A percentile compares a stretch with the other conserved stretches of the same genome.
These are phyloP conservation scores for Brachypodium distachyon DNA, from an alignment of 202 grass and related monocot genomes.

Conservation along the genomic window DNA sequence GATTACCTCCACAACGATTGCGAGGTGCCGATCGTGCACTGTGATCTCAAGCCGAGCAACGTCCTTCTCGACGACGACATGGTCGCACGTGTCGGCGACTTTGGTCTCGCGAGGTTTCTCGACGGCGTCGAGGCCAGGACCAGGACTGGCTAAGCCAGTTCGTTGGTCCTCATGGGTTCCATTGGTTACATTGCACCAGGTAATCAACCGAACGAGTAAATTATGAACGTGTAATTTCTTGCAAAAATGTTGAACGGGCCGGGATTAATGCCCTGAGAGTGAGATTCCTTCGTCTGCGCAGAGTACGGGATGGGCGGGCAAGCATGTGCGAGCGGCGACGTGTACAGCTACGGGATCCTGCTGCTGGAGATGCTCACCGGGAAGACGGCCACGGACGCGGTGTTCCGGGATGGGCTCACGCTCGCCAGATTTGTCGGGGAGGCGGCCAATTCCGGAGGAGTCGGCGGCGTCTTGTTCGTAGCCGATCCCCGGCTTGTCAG, in stretches of 20 bases:
- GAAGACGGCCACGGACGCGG: not conserved
- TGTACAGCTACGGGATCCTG: not conserved
- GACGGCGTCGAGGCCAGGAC: not conserved
- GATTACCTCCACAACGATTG: conserved; percentile 40
- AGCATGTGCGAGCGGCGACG: not conserved
- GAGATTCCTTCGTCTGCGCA: no score
- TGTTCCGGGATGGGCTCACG: not conserved
- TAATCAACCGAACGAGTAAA: not conserved
- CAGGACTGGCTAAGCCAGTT: not conserved
- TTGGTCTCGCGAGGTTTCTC: conserved; percentile 28
- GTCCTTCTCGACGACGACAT: conserved; percentile 28
- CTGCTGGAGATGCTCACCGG: not conserved
- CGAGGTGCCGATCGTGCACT: conserved; percentile 20
- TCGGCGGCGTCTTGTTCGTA: not conserved
- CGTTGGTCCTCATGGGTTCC: not conserved
- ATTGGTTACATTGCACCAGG: not conserved
- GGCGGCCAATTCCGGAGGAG: not conserved
- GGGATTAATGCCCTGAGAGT: no score
- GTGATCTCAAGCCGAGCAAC: conserved; percentile 35
- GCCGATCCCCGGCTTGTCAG: not conserved
- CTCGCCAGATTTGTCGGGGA: not conserved
- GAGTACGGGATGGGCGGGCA: not conserved
- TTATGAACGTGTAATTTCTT: no score
- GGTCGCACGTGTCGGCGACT: conserved; percentile 29
- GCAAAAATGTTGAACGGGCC: no score